Base-by-base conservation (phyloP, 2,329 filamentous ascomycete species). In the Alternaria burnsii region DNA sequence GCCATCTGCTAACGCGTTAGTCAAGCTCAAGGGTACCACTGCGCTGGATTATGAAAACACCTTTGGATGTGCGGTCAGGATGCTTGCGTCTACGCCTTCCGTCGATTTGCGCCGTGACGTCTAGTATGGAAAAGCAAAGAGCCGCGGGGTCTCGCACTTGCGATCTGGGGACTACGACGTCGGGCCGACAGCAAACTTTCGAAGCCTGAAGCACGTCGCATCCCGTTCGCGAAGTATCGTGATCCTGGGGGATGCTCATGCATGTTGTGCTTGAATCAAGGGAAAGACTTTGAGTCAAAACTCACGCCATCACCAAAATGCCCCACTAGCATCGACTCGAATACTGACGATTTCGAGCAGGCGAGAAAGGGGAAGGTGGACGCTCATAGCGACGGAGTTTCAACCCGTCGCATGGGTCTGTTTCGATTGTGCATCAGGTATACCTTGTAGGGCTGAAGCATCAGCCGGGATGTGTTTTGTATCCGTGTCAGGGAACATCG, bases 371-470 rank as follows among this genome's bases (percentile, higher is more conserved):
- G 47, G 44, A 40, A 18, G 32, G 22, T 26, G 32, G 9, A 20
- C 47, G 22, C n/a, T 36, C 10, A 22, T 36, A 18, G 22, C n/a
- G 38, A 34, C 46, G 26, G 36, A 42, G 32, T 28, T 36, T 52
- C 26, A 30, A 47, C 20, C 34, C 24, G 42, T 28, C 16, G 53
- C 47, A 44, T 42, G 53, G 47, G 28, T 28, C 22, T 32, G 58
- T 60, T 60, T 57, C 58, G 42, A 52, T 36, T 26, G 9, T 32
- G 53, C 42, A 18, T 57, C 58, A 57, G 26, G 34, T 57, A 36
- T 22, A 60, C 20, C 41, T 34, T 52, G 53, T 51, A 52, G 28
- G 53, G 53, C 58, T 60, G 58, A 44, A 11, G n/a, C 42, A 47
- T 43, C 20, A 28, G 14, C 47, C 12, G 16, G 53, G 42, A 30